Evolutionary conservation across 768 basidiomycete species (phyloP), one percentile per base, ranked within the genome.

Genomic region (Kondoa malvinella): DNA sequence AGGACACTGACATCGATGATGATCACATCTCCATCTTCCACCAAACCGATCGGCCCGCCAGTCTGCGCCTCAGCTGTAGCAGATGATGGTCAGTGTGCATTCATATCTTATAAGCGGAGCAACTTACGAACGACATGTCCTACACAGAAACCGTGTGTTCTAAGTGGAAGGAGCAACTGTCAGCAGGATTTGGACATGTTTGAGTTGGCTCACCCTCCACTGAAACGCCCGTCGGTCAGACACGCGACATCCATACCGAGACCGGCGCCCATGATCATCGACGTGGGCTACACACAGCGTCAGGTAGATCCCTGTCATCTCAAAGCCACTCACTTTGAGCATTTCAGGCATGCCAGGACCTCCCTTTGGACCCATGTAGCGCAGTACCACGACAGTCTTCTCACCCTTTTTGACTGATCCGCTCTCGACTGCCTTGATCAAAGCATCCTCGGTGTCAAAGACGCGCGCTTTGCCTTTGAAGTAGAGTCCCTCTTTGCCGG

Each of bases 321-420:
- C 25, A 32, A 34, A 27, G 21, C 25, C n/a, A 60, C 66, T 62
- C 4, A 70, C 71, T 62, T 96, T 96, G 68, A 97, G 82, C 95
- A 99, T 99, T 81, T 99, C 95, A 63, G 92, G 94, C 94, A 99
- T 99, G 71, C 92, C 91, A 87, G 57, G 26, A 34, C 94, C 95
- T 70, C 94, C 94, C 80, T 90, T 87, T 31, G 94, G 94, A 61
- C 95, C 95, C 72, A 99, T 85, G 77, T 99, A 97, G 61, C 95
- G 83, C 76, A 99, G 80, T 67, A 99, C 88, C 67, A 87, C 89
- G 21, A 74, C 94, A 1, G 90, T 92, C 83, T 97, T 99, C 79
- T 95, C 92, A 4, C 91, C 92, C 78, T 87, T 85, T 77, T 88
- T 88, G 80, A 97, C 88, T 26, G 85, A 84, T 56, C 88, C 89